phyloP scores from a whole-genome alignment of 495 filamentous ascomycete genomes.

The Xanthoparmelia taractica region DNA sequence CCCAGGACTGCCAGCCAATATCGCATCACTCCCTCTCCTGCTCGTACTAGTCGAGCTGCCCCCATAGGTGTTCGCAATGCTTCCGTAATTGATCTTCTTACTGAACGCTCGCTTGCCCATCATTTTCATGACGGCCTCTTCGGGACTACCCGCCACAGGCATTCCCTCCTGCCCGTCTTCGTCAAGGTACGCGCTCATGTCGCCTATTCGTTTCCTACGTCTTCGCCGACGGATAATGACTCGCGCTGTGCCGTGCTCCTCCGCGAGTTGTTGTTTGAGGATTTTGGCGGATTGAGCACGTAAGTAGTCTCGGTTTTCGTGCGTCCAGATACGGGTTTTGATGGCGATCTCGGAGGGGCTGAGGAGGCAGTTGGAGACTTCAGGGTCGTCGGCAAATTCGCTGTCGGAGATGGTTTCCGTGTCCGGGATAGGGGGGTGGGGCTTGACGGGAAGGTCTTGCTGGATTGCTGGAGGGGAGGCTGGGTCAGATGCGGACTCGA shows the following conservation, averaged over 20 bases:
- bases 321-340: conserved; percentile 89
- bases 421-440: conserved; percentile 31
- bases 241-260: conserved; percentile 33
- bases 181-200: conserved; percentile 42
- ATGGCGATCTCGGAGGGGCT: conserved; percentile 57
- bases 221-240: conserved; percentile 33
- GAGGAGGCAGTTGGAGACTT: conserved; percentile 73
- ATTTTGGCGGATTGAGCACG: conserved; percentile 71
- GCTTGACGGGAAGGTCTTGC: conserved; percentile 2
- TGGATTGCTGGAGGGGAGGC: conserved; percentile 10
- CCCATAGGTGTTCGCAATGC: conserved; percentile 40
- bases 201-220: conserved; percentile 43
- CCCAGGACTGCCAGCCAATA: conserved; percentile 36
- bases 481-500: conserved; percentile 17
- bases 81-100: conserved; percentile 78
- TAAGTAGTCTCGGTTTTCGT: conserved; percentile 84
- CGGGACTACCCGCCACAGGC: conserved; percentile 44
- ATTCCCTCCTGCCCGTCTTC: conserved; percentile 36
- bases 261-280: conserved; percentile 55
- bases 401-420: conserved; percentile 54
- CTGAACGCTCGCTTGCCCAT: conserved; percentile 63
- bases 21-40: conserved; percentile 36
- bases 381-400: conserved; percentile 81
- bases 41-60: conserved; percentile 31
- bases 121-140: conserved; percentile 68